These are phyloP conservation scores for Erythrophleum fordii DNA, from an alignment of 306 rosid genomes.

Conservation along the genomic window DNA sequence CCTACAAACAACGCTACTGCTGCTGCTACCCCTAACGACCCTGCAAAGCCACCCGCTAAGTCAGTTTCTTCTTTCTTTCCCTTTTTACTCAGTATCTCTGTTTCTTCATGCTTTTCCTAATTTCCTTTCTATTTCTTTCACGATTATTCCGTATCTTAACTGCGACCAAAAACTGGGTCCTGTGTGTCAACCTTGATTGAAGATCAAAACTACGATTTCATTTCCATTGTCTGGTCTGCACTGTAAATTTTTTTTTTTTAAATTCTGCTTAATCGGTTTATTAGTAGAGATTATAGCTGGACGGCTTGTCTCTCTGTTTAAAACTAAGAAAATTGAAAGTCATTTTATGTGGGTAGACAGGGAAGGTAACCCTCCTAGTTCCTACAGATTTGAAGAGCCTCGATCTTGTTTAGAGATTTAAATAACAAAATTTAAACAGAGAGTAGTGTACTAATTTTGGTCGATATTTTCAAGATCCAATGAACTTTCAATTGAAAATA, in stretches of 20 bases:
- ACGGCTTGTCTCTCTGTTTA: not conserved
- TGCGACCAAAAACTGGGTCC: not conserved
- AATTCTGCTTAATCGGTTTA: not conserved
- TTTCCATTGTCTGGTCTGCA: not conserved
- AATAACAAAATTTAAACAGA: not conserved
- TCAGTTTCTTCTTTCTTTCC: constrained; percentile 33
- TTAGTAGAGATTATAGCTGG: not conserved
- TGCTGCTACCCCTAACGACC: constrained; percentile 40
- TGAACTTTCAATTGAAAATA: not conserved
- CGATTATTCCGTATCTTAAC: not conserved
- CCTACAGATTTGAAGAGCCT: not conserved
- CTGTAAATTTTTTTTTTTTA: not conserved
- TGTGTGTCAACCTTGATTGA: not conserved
- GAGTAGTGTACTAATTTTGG: not conserved
- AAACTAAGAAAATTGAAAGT: not conserved
- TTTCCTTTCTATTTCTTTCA: not conserved
- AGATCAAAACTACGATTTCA: not conserved
- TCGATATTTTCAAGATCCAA: not conserved
- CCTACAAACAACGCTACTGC: constrained; percentile 36
- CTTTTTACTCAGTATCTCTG: not conserved
- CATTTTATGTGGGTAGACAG: not conserved
- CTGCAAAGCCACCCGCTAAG: constrained; percentile 69
- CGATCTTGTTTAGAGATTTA: not conserved
- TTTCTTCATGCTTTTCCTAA: not conserved
- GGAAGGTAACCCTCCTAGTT: not conserved